These are phyloP conservation scores for Elaeis oleifera DNA, from an alignment of 202 grass and related monocot genomes.

Conservation along the genomic window DNA sequence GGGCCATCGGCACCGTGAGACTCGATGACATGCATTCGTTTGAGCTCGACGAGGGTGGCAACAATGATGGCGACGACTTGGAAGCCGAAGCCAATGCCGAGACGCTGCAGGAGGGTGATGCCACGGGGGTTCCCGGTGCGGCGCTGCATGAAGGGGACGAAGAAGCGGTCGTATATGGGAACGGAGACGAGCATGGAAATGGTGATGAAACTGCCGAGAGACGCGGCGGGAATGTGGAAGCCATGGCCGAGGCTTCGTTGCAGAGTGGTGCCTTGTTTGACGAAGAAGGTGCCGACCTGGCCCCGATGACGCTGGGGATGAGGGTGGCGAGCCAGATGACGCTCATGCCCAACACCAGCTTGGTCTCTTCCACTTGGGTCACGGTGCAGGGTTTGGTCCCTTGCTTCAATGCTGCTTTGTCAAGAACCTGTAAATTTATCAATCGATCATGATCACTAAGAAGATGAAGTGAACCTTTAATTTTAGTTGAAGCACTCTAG, in stretches of 20 bases:
- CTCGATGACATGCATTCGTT: constrained; percentile 36
- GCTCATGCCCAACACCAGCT: constrained; percentile 51
- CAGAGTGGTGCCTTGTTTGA: constrained; percentile 76
- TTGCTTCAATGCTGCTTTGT: constrained; percentile 38
- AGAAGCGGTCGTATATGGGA: constrained; percentile 56
- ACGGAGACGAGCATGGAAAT: constrained; percentile 59
- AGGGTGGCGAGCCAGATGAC: constrained; percentile 56
- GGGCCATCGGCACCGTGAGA: neutral
- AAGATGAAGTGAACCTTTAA: too few species aligned
- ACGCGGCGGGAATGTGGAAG: constrained; percentile 51
- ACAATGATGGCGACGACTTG: constrained; percentile 38
- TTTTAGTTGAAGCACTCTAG: too few species aligned
- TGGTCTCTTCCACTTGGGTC: constrained; percentile 62
- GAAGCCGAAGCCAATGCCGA: constrained; percentile 52
- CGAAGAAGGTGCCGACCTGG: constrained; percentile 73
- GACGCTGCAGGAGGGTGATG: constrained; percentile 67
- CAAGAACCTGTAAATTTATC: constrained; percentile 24
- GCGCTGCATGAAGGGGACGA: constrained; percentile 49
- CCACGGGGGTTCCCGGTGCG: constrained; percentile 58
- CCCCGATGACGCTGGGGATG: constrained; percentile 59
- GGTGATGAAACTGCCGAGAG: constrained; percentile 50
- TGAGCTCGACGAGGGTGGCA: constrained; percentile 49
- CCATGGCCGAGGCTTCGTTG: constrained; percentile 22
- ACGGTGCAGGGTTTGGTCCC: constrained; percentile 31
- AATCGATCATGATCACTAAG: too few species aligned